Evolutionary conservation across 768 basidiomycete genomes (phyloP).

Genomic region (Ramaria sp.): DNA sequence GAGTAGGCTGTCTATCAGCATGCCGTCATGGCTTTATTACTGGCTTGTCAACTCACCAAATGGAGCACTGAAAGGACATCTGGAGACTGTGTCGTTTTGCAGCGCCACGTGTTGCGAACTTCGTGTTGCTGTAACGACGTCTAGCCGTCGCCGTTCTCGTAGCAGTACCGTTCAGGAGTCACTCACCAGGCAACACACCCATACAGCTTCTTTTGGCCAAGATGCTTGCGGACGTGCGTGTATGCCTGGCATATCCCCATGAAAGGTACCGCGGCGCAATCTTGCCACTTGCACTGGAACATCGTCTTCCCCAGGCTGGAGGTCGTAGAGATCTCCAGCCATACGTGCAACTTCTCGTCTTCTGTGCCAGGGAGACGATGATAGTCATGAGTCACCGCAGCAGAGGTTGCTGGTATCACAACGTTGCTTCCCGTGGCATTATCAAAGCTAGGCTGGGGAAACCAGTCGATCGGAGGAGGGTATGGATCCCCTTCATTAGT

Average conservation of each 20-base stretch:
- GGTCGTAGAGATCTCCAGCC: not conserved
- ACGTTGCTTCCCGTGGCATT: too few relatives aligned
- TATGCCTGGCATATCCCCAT: not conserved
- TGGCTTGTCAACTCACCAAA: not conserved
- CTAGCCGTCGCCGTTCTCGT: not conserved
- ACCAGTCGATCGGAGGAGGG: not conserved
- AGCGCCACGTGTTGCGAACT: not conserved
- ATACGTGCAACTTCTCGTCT: not conserved
- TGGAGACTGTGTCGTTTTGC: not conserved
- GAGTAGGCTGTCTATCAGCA: not conserved
- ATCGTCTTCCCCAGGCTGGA: not conserved
- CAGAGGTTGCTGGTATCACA: too few relatives aligned
- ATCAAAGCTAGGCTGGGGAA: too few relatives aligned
- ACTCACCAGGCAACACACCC: not conserved
- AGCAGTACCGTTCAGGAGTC: not conserved
- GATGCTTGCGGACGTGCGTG: not conserved
- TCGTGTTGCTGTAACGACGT: not conserved
- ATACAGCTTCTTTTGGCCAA: not conserved
- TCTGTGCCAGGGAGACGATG: too few relatives aligned
- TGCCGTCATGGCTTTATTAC: too few relatives aligned
- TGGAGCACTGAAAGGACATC: not conserved
- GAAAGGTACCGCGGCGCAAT: not conserved
- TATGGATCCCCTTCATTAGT: not conserved
- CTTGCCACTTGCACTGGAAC: not conserved
- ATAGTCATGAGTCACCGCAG: too few relatives aligned